Base-by-base conservation (phyloP, 208 protist genomes). In the Trichomonas tenax region DNA sequence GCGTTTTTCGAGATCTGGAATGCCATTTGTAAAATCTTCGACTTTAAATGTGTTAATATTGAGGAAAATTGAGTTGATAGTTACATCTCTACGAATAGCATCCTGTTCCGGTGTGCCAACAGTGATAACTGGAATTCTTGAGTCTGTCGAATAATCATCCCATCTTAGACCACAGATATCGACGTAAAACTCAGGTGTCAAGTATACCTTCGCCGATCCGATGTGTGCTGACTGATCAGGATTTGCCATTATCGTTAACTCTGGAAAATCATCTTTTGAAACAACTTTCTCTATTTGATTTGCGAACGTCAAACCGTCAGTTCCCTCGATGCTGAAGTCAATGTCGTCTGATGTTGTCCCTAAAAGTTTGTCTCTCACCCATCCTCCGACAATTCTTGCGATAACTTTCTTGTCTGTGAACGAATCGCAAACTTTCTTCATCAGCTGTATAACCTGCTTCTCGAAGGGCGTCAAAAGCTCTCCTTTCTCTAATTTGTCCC, bases 31-130 rank as follows among this genome's bases (percentile, higher is more conserved):
- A 96, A 98, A 99, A 97, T 99, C 99, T 97, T 99, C 98, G 48
- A 99, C 97, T 40, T 88, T 96, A 36, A 97, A 97, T 26, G 97
- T 98, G 97, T 99, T 98, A n/a, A 99, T 97, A 97, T 99, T 99
- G 96, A 99, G 99, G 96, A 99, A 99, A 15, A 99, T 97, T 31
- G 98, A 97, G 97, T 99, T 99, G 58, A 99, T 98, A n/a, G 99
- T 99, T 96, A 99, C 98, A 97, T 99, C 99, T 41, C 99, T 97
- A 31, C 99, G 97, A 41, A 98, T 96, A 6, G 99, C 98, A 97
- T 99, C 99, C 96, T 99, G 98, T 31, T 90, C 0, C 14, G 98
- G 96, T 44, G 98, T 98, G 46, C 98, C 98, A 41, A 97, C 31
- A 44, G 23, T 95, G 4, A 40, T 41, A 63, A 21, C 14, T 51